Base-by-base conservation (phyloP, 768 basidiomycete genomes). In the Leucosporidium yakuticum region DNA sequence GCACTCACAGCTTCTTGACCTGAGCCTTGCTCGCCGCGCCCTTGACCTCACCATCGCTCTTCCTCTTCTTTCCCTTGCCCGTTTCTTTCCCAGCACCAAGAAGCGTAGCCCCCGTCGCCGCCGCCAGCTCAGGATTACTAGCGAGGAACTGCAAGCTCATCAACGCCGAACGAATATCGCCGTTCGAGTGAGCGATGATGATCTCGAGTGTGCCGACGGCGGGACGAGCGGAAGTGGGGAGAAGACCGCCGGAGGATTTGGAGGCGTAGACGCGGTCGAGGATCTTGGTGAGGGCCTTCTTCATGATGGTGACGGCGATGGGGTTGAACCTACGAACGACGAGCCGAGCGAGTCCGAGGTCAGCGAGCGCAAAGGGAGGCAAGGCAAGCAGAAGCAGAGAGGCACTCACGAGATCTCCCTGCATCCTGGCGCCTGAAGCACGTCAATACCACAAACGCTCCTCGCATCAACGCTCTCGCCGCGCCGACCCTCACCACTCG, bases 91-190 rank as follows among this genome's bases (percentile, higher is more conserved):
- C 39, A 15, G 39, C 11, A 44, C 32, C 58, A 2, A 59, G 14
- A 31, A 50, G 31, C 12, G 32, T 36, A 32, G 23, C 75, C 57
- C 36, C 57, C 76, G 15, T 75, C 76, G 29, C 70, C 53, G n/a
- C 11, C 56, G 47, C 32, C 57, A 53, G 34, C 21, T 73, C 39
- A 70, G 67, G 31, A 25, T 62, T 48, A 51, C 50, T 83, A 78
- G 25, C 81, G 79, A 95, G 1, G 87, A 99, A 93, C 76, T 99
- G 90, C 11, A 98, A 82, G 0, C 88, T 87, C 86, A 95, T 98
- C 68, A 97, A 84, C 1, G 94, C 95, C 65, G 89, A 90, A 53
- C 96, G 83, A 48, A 99, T 89, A 76, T 99, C 96, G 0, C 96
- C 96, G 74, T 89, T 88, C 4, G 89, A 83, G 2, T 88, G 85